Base-by-base conservation (phyloP, 1,284 basidiomycete genomes). In the Bondarzewia mesenterica region DNA sequence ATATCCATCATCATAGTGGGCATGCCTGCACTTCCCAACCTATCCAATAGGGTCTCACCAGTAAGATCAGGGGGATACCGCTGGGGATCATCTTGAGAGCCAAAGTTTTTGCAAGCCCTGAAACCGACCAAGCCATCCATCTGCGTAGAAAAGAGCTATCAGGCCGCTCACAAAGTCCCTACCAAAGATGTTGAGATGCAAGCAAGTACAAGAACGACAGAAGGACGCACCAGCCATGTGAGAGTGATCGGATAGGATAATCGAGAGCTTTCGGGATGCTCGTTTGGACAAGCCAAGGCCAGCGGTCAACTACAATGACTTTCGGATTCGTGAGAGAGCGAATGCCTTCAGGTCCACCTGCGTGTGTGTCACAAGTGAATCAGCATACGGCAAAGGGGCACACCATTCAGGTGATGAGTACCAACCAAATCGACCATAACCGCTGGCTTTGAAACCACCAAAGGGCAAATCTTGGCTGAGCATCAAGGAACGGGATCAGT, bases 391-490 rank as follows among this genome's bases (percentile, higher is more conserved):
- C 50, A 50, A 48, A 37, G 52, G 44, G 45, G 20, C 23, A 42
- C 15, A n/a, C 22, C 47, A 16, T 7, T 10, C n/a, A n/a, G 29
- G 38, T 18, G 38, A 40, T 8, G 12, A 46, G 58, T 57, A 59
- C 72, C 54, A 55, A 82, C 89, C 90, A 57, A 96, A 95, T 53
- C 93, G 80, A 10, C 90, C 92, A 60, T 93, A 93, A 39, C 93
- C 93, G 48, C 86, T 90, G 39, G 77, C 76, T 66, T 97, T 98
- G 44, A 80, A 78, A 27, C 93, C 94, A 27, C 94, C 94, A 52
- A 98, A 98, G 4, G 94, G 93, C 57, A 96, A 74, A 59, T 91
- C 88, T 74, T 97, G 94, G 63, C 91, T 95, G 56, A 16, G 36
- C 7, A 35, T 37, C 5, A n/a, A n/a, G 25, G 21, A 22, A 5